A percentile compares a stretch with the other conserved stretches of the same genome.
These are phyloP conservation scores for Alternaria sp. DNA, from an alignment of 2,329 filamentous ascomycete genomes.

Conservation along the genomic window DNA sequence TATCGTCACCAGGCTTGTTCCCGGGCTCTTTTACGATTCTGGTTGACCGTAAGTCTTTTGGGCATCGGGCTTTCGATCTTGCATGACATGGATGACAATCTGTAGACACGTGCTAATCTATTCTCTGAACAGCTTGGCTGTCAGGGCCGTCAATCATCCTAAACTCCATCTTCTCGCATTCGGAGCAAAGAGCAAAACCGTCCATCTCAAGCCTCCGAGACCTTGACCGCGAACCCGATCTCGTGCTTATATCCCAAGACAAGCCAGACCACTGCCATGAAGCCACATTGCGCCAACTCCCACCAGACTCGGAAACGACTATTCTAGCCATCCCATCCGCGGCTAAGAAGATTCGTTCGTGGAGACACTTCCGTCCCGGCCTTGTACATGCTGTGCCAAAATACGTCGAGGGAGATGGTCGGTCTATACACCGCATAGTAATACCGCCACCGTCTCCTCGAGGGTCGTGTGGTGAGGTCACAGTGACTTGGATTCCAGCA, in stretches of 20 bases:
- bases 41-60: slow-evolving; percentile 62
- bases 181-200: slow-evolving; percentile 63
- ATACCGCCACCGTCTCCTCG: slow-evolving; percentile 63
- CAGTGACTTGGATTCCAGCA: slow-evolving; percentile 71
- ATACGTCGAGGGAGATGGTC: slow-evolving; percentile 53
- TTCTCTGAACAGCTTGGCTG: slow-evolving; percentile 63
- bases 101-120: slow-evolving; percentile 12
- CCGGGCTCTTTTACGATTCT: slow-evolving; percentile 70
- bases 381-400: slow-evolving; percentile 55
- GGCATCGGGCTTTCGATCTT: not conserved
- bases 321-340: slow-evolving; percentile 72
- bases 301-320: slow-evolving; percentile 63
- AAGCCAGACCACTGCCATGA: slow-evolving; percentile 76
- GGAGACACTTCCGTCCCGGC: slow-evolving; percentile 71
- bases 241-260: slow-evolving; percentile 67
- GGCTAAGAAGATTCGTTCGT: slow-evolving; percentile 70
- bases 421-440: slow-evolving; percentile 59
- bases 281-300: slow-evolving; percentile 71
- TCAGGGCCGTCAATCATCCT: slow-evolving; percentile 67
- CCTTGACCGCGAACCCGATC: slow-evolving; percentile 61
- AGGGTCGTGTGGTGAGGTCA: slow-evolving; percentile 71
- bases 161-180: slow-evolving; percentile 68
- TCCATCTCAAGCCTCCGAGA: slow-evolving; percentile 66
- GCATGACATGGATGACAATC: not conserved
- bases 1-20: slow-evolving; percentile 49